These are phyloP conservation scores for Calocybe cyanea DNA, from an alignment of 768 basidiomycete species.

Conservation along the genomic window DNA sequence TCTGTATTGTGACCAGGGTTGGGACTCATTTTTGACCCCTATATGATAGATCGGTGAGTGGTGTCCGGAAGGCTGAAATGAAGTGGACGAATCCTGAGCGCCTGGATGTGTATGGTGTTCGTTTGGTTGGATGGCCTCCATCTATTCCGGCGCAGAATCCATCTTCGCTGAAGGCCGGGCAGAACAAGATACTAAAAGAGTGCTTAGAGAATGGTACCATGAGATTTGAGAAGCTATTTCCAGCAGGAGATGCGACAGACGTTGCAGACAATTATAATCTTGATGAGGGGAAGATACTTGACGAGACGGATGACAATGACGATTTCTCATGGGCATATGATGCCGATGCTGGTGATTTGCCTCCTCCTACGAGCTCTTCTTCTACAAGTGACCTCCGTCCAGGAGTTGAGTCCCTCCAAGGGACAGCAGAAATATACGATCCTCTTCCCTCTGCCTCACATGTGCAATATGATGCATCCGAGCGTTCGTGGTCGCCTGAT, in stretches of 20 bases:
- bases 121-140: constrained; percentile 61
- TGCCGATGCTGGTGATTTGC: constrained; percentile 24
- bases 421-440: not conserved
- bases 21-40: not conserved
- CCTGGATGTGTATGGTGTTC: constrained; percentile 53
- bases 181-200: constrained; percentile 53
- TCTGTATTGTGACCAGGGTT: constrained; percentile 1
- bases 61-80: constrained; percentile 67
- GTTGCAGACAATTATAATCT: constrained; percentile 1
- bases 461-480: not conserved
- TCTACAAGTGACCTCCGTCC: not conserved
- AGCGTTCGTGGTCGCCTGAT: too few relatives aligned
- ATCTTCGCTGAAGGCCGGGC: constrained; percentile 48
- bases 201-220: constrained; percentile 44
- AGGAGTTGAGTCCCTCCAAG: constrained; percentile 7
- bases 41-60: constrained; percentile 43
- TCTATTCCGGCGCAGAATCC: constrained; percentile 59
- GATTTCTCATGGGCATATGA: constrained; percentile 45
- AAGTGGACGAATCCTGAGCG: constrained; percentile 69
- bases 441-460: too few relatives aligned
- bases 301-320: constrained; percentile 21
- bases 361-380: constrained; percentile 4
- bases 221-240: constrained; percentile 38
- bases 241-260: constrained; percentile 5
- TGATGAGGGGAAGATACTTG: constrained; percentile 3